Evolutionary conservation across 73 alveolate genomes (phyloP).

Genomic region (Blepharisma japonicum): DNA sequence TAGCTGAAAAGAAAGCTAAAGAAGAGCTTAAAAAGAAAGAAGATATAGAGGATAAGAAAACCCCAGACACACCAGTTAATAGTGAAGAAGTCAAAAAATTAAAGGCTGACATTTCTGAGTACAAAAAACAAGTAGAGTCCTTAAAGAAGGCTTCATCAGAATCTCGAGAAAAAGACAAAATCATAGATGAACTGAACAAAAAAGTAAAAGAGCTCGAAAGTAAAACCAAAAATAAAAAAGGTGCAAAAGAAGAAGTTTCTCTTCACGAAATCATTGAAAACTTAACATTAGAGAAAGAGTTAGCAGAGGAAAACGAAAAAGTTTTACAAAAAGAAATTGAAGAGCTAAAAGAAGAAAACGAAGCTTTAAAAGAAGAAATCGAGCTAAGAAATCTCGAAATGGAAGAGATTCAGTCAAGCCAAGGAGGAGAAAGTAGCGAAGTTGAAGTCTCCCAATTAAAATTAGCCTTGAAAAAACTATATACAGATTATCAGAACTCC

Average conservation of each 20-base stretch:
- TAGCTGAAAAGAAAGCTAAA: neutral
- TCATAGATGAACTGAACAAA: neutral
- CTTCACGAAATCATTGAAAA: constrained; percentile 10
- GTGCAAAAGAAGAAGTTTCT: neutral
- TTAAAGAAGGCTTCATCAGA: neutral
- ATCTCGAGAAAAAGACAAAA: neutral
- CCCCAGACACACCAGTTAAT: neutral
- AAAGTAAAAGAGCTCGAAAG: neutral
- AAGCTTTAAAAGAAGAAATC: neutral
- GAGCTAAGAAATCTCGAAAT: constrained; percentile 3
- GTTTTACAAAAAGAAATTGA: constrained; percentile 9
- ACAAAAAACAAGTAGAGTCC: constrained; percentile 7
- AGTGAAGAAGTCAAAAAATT: neutral
- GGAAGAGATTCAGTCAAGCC: neutral
- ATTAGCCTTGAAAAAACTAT: constrained; percentile 13
- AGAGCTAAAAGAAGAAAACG: constrained; percentile 1
- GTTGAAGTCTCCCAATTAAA: neutral
- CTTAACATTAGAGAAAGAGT: constrained; percentile 6
- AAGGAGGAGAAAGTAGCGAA: neutral
- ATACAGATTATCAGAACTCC: neutral
- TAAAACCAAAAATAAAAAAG: neutral
- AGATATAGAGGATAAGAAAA: neutral
- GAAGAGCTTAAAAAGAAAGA: constrained; percentile 2
- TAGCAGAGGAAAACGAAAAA: constrained; percentile 25
- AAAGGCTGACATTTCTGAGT: neutral